Evolutionary conservation across 805 yeast genomes (phyloP), one percentile per base, ranked within the genome.

Genomic region (Torulaspora delbrueckii): DNA sequence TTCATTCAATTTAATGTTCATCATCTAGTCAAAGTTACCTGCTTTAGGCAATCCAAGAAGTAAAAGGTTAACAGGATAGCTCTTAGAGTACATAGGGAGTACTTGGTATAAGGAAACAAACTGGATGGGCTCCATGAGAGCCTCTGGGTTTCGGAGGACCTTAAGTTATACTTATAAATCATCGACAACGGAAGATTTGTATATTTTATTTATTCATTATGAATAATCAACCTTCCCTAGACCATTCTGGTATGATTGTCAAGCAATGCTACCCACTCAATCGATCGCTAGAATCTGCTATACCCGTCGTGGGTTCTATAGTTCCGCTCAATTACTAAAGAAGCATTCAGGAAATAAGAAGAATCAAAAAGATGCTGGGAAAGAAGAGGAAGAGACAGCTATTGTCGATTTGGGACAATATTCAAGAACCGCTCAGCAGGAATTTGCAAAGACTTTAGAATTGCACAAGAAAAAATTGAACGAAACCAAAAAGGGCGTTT

Each of bases 401-500:
- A 49, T 54, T 16, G 38, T 54, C 13, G 60, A 56, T 40, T 35
- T 54, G 2, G 46, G 42, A 16, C 40, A 49, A 33, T 54, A 48
- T 36, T 30, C 51, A 4, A 45, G 43, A 19, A 32, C 42, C 22
- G 56, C 57, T n/a, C 50, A 50, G 8, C 31, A 37, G 14, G 39
- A 70, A 40, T 82, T 78, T 56, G 69, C 75, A 25, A 63, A 66
- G 8, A 67, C 82, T 0, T 52, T 84, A 7, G 79, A 75, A 1
- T 60, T 66, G 32, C 84, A 81, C 59, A 68, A 74, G 41, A 78
- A 77, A 50, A 75, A 74, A 47, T 68, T 84, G 26, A 75, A 75
- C 39, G 88, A 82, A 50, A 68, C 80, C 37, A 85, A 80, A 58
- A 71, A 82, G 59, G 96, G 95, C 3, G 78, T 76, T 44, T 72